Conservation (phyloP, 768 basidiomycete species). For the Mycena rosella region DNA sequence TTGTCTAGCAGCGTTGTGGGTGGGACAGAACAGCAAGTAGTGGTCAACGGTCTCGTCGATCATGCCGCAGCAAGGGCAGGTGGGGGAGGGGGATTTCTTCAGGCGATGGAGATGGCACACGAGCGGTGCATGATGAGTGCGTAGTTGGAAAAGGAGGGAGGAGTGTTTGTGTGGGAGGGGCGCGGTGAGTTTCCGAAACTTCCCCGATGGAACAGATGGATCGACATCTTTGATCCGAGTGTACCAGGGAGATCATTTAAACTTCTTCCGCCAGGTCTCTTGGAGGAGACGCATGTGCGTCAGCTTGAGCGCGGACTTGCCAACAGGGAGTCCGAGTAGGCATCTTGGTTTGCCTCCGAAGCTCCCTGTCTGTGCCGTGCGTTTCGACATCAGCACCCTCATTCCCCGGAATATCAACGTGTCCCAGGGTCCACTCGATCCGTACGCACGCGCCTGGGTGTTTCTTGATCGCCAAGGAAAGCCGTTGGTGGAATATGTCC, state of each 20-base stretch:
- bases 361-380: not conserved
- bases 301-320: not conserved
- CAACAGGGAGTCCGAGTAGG: not conserved
- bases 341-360: not conserved
- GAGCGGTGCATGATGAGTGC: constrained; percentile 2
- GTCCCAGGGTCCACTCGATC: not conserved
- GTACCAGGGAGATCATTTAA: not conserved
- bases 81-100: not conserved
- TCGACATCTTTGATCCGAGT: not conserved
- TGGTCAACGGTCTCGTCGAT: constrained; percentile 4
- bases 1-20: not conserved
- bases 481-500: too few species aligned
- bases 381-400: not conserved
- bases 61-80: not conserved
- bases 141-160: not conserved
- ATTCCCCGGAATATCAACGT: constrained; percentile 6
- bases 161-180: not conserved
- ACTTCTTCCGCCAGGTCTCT: not conserved
- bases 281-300: not conserved
- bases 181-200: not conserved
- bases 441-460: not conserved
- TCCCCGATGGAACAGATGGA: not conserved
- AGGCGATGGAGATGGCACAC: not conserved
- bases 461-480: too few species aligned
- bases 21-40: not conserved